phyloP scores from a whole-genome alignment of 805 yeast species.

The Tetrapisispora fleetii region DNA sequence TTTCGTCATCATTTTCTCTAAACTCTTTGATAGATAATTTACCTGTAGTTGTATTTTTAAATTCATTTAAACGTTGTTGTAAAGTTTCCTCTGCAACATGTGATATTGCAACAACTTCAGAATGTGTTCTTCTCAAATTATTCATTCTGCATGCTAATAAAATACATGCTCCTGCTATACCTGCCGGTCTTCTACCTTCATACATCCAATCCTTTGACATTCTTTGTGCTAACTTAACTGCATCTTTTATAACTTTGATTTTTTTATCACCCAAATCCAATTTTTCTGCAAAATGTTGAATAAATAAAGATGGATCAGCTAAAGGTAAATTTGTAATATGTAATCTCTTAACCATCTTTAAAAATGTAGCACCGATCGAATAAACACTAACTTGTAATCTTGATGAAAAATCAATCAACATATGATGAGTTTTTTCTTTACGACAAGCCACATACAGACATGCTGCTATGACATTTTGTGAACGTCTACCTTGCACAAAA shows the following conservation, averaged over 20 bases:
- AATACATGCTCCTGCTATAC: constrained; percentile 95
- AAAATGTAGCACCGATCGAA: constrained; percentile 90
- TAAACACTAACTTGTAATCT: constrained; percentile 83
- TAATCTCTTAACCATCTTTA: constrained; percentile 81
- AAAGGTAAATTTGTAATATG: constrained; percentile 71
- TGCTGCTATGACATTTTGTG: constrained; percentile 91
- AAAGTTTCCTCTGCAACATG: constrained; percentile 92
- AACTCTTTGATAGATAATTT: constrained; percentile 63
- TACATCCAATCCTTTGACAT: constrained; percentile 95
- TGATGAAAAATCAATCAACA: constrained; percentile 92
- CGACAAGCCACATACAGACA: constrained; percentile 94
- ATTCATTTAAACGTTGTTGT: constrained; percentile 83
- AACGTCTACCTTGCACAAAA: constrained; percentile 94
- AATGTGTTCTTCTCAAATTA: constrained; percentile 80
- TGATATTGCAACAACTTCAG: constrained; percentile 90
- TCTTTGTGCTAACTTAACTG: constrained; percentile 73
- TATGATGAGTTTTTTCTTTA: constrained; percentile 80
- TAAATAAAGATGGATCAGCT: constrained; percentile 89
- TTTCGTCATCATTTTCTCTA: constrained; percentile 35
- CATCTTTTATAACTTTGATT: constrained; percentile 75
- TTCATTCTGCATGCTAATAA: constrained; percentile 94
- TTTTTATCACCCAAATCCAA: constrained; percentile 69
- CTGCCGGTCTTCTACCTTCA: constrained; percentile 97
- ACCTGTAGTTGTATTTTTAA: constrained; percentile 68
- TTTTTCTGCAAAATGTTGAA: constrained; percentile 86